Conservation (phyloP, 331 rosid species). For the Pyrus hybrid region DNA sequence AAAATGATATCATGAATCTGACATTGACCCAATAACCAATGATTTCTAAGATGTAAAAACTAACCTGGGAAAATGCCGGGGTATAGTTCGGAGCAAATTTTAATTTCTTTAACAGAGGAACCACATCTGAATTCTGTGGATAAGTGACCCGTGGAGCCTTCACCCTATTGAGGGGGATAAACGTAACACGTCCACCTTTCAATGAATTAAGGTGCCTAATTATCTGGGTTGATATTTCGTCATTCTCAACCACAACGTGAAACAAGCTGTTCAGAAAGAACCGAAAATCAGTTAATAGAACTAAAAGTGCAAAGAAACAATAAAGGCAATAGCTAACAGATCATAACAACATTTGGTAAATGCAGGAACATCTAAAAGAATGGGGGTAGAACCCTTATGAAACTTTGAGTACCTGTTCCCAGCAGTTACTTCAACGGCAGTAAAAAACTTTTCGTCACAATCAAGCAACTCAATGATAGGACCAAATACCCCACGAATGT, state of each 20-base stretch:
- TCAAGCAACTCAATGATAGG: slow-evolving; percentile 90
- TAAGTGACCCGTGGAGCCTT: slow-evolving; percentile 58
- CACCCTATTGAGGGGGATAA: slow-evolving; percentile 95
- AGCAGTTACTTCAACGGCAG: slow-evolving; percentile 97
- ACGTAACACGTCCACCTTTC: slow-evolving; percentile 97
- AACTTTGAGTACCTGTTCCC: slow-evolving; percentile 65
- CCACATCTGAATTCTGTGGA: slow-evolving; percentile 90
- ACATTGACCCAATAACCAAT: neutral
- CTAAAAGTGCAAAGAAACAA: neutral
- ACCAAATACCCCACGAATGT: slow-evolving; percentile 79
- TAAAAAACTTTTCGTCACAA: slow-evolving; percentile 90
- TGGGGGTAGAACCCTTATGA: neutral
- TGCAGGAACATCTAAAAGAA: neutral
- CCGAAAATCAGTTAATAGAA: slow-evolving; percentile 3
- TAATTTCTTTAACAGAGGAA: slow-evolving; percentile 76
- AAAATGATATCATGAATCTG: neutral
- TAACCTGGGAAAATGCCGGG: slow-evolving; percentile 88
- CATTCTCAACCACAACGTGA: slow-evolving; percentile 95
- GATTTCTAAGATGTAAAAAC: slow-evolving; percentile 18
- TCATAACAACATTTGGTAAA: neutral
- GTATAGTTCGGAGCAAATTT: slow-evolving; percentile 40
- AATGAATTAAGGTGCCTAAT: slow-evolving; percentile 79
- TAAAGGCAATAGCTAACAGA: neutral
- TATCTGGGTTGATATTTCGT: slow-evolving; percentile 85
- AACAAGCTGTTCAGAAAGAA: slow-evolving; percentile 64